These are phyloP conservation scores for Penicillium parvum DNA, from an alignment of 495 filamentous ascomycete genomes.

Conservation along the genomic window DNA sequence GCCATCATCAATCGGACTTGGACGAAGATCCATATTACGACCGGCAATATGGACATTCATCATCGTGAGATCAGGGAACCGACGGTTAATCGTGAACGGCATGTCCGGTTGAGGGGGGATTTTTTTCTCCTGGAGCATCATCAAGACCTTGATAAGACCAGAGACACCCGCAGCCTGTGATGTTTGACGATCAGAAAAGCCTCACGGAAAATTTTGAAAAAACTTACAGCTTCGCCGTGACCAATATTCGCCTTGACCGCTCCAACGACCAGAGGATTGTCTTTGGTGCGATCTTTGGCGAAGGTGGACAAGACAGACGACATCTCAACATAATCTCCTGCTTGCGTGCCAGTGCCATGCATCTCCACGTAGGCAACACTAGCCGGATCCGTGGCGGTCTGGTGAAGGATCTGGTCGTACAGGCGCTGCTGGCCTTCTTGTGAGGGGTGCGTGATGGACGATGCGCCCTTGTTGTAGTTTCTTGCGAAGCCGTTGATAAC, in stretches of 20 bases:
- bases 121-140: conserved; percentile 3
- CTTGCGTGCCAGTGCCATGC: conserved; percentile 45
- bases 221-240: conserved; percentile 31
- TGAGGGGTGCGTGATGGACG: conserved; percentile 45
- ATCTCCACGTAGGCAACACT: conserved; percentile 51
- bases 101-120: conserved; percentile 28
- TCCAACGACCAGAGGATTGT: conserved; percentile 22
- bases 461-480: conserved; percentile 45
- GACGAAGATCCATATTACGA: background rate
- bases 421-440: conserved; percentile 44
- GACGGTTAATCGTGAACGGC: conserved; percentile 40
- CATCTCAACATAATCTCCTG: conserved; percentile 35
- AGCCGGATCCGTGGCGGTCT: conserved; percentile 43
- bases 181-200: background rate
- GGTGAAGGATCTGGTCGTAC: conserved; percentile 38
- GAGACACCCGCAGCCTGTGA: conserved; percentile 20
- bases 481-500: conserved; percentile 34
- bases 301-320: conserved; percentile 26
- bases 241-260: conserved; percentile 40
- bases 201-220: background rate
- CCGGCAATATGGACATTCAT: background rate
- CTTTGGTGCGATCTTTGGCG: conserved; percentile 7
- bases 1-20: background rate
- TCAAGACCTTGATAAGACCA: conserved; percentile 13
- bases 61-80: background rate